These are phyloP conservation scores for Phenoliferia sp. DNA, from an alignment of 1,284 basidiomycete species.

Conservation along the genomic window DNA sequence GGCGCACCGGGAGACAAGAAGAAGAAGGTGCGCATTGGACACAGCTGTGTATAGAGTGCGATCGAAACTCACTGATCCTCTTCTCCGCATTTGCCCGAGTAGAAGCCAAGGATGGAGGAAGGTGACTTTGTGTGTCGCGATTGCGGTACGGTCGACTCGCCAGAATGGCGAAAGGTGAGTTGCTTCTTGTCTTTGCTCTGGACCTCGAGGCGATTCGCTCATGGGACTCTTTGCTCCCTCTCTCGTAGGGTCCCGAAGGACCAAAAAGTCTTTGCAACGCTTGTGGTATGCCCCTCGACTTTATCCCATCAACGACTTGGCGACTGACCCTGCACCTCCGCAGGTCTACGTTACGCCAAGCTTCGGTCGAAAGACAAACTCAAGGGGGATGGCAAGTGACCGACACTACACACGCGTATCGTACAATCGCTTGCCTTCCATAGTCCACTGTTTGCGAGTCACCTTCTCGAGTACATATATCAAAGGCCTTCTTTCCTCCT, in stretches of 20 bases:
- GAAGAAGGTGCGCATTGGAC: conserved; percentile 34
- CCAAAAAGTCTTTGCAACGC: conserved; percentile 33
- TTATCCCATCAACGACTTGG: neutral
- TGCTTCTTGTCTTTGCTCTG: neutral
- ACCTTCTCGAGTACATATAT: neutral
- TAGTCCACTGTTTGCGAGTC: neutral
- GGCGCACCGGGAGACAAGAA: conserved; percentile 29
- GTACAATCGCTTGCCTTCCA: no score
- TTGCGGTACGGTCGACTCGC: conserved; percentile 33
- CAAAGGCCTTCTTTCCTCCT: neutral
- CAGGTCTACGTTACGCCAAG: conserved; percentile 78
- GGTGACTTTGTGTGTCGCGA: conserved; percentile 46
- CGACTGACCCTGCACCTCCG: conserved; percentile 35
- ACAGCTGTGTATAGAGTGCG: conserved; percentile 43
- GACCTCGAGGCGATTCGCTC: neutral
- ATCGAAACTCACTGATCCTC: conserved; percentile 49
- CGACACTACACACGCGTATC: neutral
- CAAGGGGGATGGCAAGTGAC: conserved; percentile 4
- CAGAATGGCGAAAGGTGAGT: conserved; percentile 41
- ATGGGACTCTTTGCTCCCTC: neutral
- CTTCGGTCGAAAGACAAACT: conserved; percentile 34
- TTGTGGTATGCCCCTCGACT: conserved; percentile 24
- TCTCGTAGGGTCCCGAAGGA: conserved; percentile 29
- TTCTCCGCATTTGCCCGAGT: neutral
- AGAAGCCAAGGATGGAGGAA: conserved; percentile 74